Evolutionary conservation across 2,329 filamentous ascomycete genomes (phyloP), one percentile per base, ranked within the genome.

Genomic region (Cryphonectria carpinicola): DNA sequence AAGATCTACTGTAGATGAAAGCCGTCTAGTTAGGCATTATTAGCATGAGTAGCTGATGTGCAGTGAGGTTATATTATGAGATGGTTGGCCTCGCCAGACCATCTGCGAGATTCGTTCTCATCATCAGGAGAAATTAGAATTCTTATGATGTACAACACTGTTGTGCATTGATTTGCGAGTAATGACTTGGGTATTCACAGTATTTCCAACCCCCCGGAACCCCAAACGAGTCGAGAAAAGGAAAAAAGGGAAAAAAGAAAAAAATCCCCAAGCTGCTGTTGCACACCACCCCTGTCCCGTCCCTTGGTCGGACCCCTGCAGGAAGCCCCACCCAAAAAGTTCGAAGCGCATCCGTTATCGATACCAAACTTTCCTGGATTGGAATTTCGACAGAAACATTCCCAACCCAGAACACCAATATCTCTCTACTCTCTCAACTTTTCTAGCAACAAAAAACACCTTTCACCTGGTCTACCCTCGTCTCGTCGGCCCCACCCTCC

Each of bases 351-450:
- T 65, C 63, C 28, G 41, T 65, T 65, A 65, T 65, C 63, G 63
- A 65, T 65, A 52, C 66, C 65, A 62, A 65, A 71, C 61, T 71
- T 69, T 65, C 46, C 64, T 61, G 28, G 17, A 46, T 67, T 56
- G 49, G 58, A 64, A 60, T 70, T 68, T 68, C 69, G 61, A 46
- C 13, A 63, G 32, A 43, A 35, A 28, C 46, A 52, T 41, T 49
- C 46, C 35, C 6, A 41, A 69, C 11, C 11, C 8, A n/a, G 32
- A 35, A 35, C 3, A 37, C 41, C 25, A 35, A 22, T 17, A 13
- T 66, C 37, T 43, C 17, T 35, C 25, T 17, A 39, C 13, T 32
- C 28, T 32, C 37, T 61, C 39, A 35, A 22, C 28, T 7, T n/a
- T 49, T 22, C n/a, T 17, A 32, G n/a, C 13, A 11, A 39, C 37